Evolutionary conservation across 1,284 basidiomycete species (phyloP), one percentile per base, ranked within the genome.

Genomic region (Trichosporon sp.): DNA sequence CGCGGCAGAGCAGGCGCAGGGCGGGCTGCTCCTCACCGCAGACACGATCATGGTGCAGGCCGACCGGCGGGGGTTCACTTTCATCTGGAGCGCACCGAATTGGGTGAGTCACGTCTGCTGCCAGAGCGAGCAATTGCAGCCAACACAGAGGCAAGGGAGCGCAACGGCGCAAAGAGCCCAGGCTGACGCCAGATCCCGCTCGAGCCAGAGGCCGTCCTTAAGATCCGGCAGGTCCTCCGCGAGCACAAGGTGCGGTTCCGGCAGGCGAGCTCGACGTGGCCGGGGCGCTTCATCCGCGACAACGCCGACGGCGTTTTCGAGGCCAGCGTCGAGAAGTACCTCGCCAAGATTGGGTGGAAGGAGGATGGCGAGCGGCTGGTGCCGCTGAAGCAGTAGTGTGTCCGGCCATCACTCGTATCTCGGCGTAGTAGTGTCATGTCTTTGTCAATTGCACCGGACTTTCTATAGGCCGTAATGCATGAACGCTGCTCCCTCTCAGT

Each of bases 41-140:
- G 82, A 83, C 71, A 83, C 81, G 3, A 69, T 82, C 42, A 80
- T 81, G 82, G 80, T 83, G 27, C 77, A 78, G 69, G 74, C 78
- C 5, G 77, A 75, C 25, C 77, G 79, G 58, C 71, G 63, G n/a
- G 74, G 73, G 0, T 81, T 83, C 69, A 78, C 81, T 0, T 83
- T 82, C 71, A 73, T 81, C 38, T 83, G 80, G 78, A 80, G 78
- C n/a, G 77, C 74, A 1, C 82, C 82, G 0, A 83, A 83, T 69
- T 74, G 80, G 76, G 81, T 80, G 65, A 72, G 80, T 70, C 38
- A 21, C 3, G 18, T 13, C 11, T 7, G 25, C 13, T 1, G 25
- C 13, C 25, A 18, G 42, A 21, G 63, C 11, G 8, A 15, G 60
- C 3, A 34, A 27, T n/a, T n/a, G n/a, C n/a, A n/a, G n/a, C n/a